Base-by-base conservation (phyloP, 306 rosid genomes). In the Fragaria ananassa region DNA sequence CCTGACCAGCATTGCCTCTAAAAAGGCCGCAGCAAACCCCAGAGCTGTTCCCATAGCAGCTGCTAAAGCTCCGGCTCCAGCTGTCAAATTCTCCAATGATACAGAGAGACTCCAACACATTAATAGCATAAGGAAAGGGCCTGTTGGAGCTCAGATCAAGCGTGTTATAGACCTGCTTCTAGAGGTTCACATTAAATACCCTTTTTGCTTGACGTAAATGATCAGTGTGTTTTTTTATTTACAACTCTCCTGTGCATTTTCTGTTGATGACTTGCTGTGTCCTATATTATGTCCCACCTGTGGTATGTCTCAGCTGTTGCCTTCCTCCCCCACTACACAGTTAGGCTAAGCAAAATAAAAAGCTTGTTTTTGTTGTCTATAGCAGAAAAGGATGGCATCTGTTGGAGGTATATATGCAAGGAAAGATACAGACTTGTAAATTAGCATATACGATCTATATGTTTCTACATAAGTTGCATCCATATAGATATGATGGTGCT, bases 71-170 rank as follows among this genome's bases (percentile, higher is more conserved):
- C 84, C 87, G 0, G 72, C 81, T 31, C 90, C 92, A 53, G 86
- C 87, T 63, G 85, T 90, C 46, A 95, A 95, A 77, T 92, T 92
- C 77, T 95, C 99, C 0, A 95, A 85, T 68, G 99, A 95, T 67
- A 95, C 97, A 0, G 99, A 90, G 83, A 87, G 99, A 74, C 97
- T 95, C 74, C 99, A 95, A 72, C 96, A 92, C 34, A 92, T 92
- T 10, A 88, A 90, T 61, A 89, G 83, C 80, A 92, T 95, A 2
- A 87, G 97, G 50, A 95, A 89, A 61, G 81, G 88, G 47, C 93
- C 97, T 0, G 97, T 91, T 0, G 97, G 99, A 80, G 93, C 97
- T 74, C 99, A 95, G 84, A 92, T 95, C 84, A 95, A 89, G 87
- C 92, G 96, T 56, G 97, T 95, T 44, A 95, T 95, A 19, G 85